Evolutionary conservation across 441 rosid species (phyloP), one percentile per base, ranked within the genome.

Genomic region (Euphorbia celastroides): DNA sequence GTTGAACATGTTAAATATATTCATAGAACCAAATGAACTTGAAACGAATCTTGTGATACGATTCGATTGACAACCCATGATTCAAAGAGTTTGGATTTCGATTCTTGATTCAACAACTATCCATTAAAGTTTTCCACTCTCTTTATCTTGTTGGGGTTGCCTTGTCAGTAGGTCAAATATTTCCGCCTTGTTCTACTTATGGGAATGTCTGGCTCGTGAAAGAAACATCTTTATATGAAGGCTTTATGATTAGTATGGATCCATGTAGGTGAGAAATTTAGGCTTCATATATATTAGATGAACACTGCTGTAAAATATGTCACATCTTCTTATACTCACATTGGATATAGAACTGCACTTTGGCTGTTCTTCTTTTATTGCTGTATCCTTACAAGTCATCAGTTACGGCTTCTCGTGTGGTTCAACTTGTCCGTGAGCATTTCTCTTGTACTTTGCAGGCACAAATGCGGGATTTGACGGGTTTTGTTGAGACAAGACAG

Each of bases 401-500:
- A 38, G 19, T 19, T 9, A 41, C 14, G 8, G 44, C 19, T n/a
- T 57, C 44, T 67, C 14, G 9, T 26, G 10, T 62, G 12, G 22
- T 41, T 14, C 62, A 48, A 31, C 46, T 51, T 62, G 22, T 42
- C 48, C 32, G 10, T 55, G 14, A 7, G 2, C n/a, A n/a, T n/a
- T n/a, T 44, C 26, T 57, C 66, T 77, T 82, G 69, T 13, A 65
- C 71, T 61, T 67, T 83, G 78, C 80, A 95, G 99, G 98, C 99
- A 71, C 99, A 95, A 83, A 95, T 92, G 98, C 93, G 99, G 64
- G 99, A 95, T 82, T 83, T 92, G 84, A 68, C 89, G 3, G 98
- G 97, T 56, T 95, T 95, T 81, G 98, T 95, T 70, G 96, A 92
- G 84, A 95, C 99, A 64, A 89, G 99, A 74, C 99, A 89, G 60